Conservation (phyloP, 768 basidiomycete species). For the Macrolepiota fuliginosa region DNA sequence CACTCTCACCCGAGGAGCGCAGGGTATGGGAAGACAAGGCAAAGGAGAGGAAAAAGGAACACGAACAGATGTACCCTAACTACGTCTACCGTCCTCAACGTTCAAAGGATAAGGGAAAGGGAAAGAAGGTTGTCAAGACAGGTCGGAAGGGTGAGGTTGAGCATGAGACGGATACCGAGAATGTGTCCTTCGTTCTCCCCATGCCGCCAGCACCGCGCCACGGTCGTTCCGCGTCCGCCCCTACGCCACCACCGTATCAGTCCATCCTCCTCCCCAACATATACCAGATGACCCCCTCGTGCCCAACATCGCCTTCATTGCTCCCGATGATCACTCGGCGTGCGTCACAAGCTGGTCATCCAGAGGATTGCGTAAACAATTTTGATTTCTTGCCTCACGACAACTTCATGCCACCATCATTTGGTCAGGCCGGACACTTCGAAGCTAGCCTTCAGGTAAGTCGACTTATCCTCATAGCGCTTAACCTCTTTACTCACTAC, state of each 20-base stretch:
- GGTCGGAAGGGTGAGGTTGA: constrained; percentile 31
- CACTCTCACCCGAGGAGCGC: constrained; percentile 61
- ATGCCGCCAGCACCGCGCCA: constrained; percentile 23
- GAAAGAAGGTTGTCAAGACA: constrained; percentile 31
- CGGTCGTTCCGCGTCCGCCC: constrained; percentile 49
- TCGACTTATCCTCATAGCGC: constrained; percentile 4
- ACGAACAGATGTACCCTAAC: constrained; percentile 70
- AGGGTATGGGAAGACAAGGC: constrained; percentile 75
- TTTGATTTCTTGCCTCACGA: constrained; percentile 58
- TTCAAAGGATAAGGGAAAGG: constrained; percentile 47
- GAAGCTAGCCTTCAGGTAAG: constrained; percentile 47
- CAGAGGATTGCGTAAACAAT: constrained; percentile 37
- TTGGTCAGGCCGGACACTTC: constrained; percentile 36
- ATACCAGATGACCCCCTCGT: constrained; percentile 50
- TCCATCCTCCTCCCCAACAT: constrained; percentile 69
- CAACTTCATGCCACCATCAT: constrained; percentile 35
- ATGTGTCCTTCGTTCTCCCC: constrained; percentile 40
- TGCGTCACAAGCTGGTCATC: constrained; percentile 48
- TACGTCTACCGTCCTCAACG: constrained; percentile 81
- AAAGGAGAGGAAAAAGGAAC: constrained; percentile 78
- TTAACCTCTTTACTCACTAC: constrained; percentile 15
- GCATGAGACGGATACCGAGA: constrained; percentile 32
- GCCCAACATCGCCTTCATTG: constrained; percentile 60
- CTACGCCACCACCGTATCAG: constrained; percentile 68
- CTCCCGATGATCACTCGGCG: constrained; percentile 61